phyloP scores from a whole-genome alignment of 257 asterid species.

The Solanum paucissectum region DNA sequence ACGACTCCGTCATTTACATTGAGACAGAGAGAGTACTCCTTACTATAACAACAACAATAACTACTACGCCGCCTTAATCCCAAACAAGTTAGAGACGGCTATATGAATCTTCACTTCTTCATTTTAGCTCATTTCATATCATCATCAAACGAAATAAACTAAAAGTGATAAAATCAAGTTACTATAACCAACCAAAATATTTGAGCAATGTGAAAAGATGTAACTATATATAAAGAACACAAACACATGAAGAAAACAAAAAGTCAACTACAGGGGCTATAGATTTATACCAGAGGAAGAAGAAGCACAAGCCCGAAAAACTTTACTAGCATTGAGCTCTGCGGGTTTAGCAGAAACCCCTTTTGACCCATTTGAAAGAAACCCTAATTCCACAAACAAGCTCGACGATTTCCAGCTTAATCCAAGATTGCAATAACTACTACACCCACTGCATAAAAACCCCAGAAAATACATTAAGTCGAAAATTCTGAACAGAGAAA shows the following conservation, averaged over 20 bases:
- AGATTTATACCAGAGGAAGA: conserved; percentile 32
- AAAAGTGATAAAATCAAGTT: background rate
- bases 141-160: background rate
- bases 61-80: background rate
- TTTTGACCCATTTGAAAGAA: conserved; percentile 7
- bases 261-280: background rate
- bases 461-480: background rate
- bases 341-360: conserved; percentile 17
- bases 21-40: background rate
- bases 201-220: background rate
- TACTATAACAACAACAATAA: background rate
- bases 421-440: conserved; percentile 19
- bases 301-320: conserved; percentile 1
- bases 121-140: background rate
- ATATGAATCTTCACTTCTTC: background rate
- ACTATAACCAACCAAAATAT: background rate
- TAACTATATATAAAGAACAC: background rate
- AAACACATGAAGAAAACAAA: background rate
- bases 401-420: conserved; percentile 46
- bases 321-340: conserved; percentile 4
- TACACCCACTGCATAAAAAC: conserved; percentile 22
- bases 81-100: background rate
- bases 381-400: conserved; percentile 32
- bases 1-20: background rate
- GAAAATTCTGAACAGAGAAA: background rate